Evolutionary conservation across 2,329 filamentous ascomycete species (phyloP), one percentile per base, ranked within the genome.

Genomic region (Paecilomyces fulvus): DNA sequence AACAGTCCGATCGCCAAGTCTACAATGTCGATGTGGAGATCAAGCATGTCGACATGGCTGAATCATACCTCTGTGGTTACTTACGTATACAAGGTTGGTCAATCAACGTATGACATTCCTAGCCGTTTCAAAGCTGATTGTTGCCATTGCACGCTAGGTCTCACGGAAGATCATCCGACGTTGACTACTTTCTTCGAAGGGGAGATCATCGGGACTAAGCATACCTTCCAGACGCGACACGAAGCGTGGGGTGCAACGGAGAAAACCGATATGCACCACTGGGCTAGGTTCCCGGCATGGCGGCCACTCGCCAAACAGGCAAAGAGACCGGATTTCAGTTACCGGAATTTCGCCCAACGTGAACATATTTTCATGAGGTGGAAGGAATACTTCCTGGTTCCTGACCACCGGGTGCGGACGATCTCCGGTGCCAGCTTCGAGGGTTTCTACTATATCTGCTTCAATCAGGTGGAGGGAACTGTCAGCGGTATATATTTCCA

Each of bases 391-490:
- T 99, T 99, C 67, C 79, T 99, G 0, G 94, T 99, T 0, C 94
- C 94, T 1, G 92, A 99, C 67, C 94, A 99, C 71, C 84, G 89
- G 14, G 91, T 97, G 20, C 83, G 87, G 59, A 95, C 89, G 10
- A 96, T 99, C 59, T 89, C 85, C 31, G 94, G 94, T 17, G 94
- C 94, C 7, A 97, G 92, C 68, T 99, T 97, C 59, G 94, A 99
- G 69, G 94, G 94, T 0, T 99, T 99, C 71, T 99, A 97, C 72
- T 99, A 99, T 69, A 97, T 99, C 63, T 96, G 92, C 76, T 97
- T 97, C 77, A 96, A 97, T 72, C 92, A 97, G 74, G 78, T 90
- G 52, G 83, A 86, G 61, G 94, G 92, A 7, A 86, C 83, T 61
- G 88, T 99, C 46, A 92, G 85, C 67, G 94, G 94, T 17, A 96